Conservation (phyloP, 2,329 filamentous ascomycete genomes). For the Aspergillus pseudoviridinutans region DNA sequence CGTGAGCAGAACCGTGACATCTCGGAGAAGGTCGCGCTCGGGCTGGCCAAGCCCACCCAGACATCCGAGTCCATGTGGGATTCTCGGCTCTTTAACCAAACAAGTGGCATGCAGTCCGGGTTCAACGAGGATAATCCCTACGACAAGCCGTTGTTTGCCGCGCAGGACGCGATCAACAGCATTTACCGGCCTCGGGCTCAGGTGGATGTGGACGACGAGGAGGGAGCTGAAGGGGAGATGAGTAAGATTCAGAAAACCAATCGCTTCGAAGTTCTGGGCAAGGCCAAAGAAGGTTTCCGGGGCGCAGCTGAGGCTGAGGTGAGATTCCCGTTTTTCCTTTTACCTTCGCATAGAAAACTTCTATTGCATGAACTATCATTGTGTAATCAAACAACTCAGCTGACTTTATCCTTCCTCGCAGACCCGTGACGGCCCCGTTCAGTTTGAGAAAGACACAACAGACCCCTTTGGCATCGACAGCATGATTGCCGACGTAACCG, state of each 20-base stretch:
- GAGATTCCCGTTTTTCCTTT: slow-evolving; percentile 27
- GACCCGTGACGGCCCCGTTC: slow-evolving; percentile 83
- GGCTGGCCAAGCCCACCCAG: slow-evolving; percentile 89
- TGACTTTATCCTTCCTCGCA: slow-evolving; percentile 27
- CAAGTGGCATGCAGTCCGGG: slow-evolving; percentile 81
- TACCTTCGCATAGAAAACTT: not conserved
- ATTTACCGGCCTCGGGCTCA: slow-evolving; percentile 80
- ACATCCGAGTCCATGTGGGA: slow-evolving; percentile 95
- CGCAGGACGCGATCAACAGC: slow-evolving; percentile 88
- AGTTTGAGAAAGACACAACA: slow-evolving; percentile 84
- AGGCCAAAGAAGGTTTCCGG: slow-evolving; percentile 80
- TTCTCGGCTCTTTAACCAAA: slow-evolving; percentile 90
- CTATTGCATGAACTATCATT: not conserved
- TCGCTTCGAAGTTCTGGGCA: slow-evolving; percentile 84
- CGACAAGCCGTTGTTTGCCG: slow-evolving; percentile 94
- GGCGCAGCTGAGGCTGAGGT: slow-evolving; percentile 76
- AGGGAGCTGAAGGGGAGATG: slow-evolving; percentile 76
- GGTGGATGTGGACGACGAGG: slow-evolving; percentile 72
- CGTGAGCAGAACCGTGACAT: slow-evolving; percentile 96
- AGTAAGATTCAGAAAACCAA: slow-evolving; percentile 80
- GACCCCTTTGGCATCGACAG: slow-evolving; percentile 95
- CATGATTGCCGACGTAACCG: slow-evolving; percentile 76
- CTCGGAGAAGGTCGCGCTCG: slow-evolving; percentile 91
- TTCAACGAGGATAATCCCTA: slow-evolving; percentile 98
- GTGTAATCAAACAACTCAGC: not conserved